A percentile compares a stretch with the other conserved stretches of the same genome.
These are phyloP conservation scores for Nephromyces sp. DNA, from an alignment of 169 alveolate species.

Conservation along the genomic window DNA sequence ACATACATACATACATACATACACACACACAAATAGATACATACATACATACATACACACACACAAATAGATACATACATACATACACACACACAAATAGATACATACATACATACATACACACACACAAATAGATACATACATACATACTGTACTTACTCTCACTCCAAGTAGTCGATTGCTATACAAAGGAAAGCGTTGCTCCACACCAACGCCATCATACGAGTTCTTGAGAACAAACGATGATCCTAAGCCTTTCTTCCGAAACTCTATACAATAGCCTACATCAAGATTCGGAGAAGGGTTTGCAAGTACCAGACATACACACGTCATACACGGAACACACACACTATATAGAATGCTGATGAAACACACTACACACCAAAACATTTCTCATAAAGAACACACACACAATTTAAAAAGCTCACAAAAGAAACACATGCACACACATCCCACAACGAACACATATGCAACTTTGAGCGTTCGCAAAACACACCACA, in stretches of 20 bases:
- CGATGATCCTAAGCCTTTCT: conserved; percentile 13
- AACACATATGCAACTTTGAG: not conserved
- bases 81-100: not conserved
- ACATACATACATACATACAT: conserved; percentile 54
- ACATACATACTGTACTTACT: conserved; percentile 12
- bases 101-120: not conserved
- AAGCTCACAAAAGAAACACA: not conserved
- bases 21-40: conserved; percentile 24
- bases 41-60: not conserved
- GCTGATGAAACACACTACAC: not conserved
- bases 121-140: not conserved
- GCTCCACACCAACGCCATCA: conserved; percentile 34
- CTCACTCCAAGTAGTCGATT: conserved; percentile 21
- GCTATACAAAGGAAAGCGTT: conserved; percentile 29
- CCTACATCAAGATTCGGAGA: conserved; percentile 5
- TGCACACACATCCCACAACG: not conserved
- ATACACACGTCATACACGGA: not conserved
- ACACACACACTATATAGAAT: not conserved
- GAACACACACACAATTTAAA: not conserved
- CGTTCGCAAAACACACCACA: no score
- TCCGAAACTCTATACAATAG: conserved; percentile 17
- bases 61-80: not conserved
- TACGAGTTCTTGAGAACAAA: conserved; percentile 19
- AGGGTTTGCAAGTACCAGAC: not conserved
- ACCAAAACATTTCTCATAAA: not conserved